Percentiles rank a stretch among this genome's conserved stretches.
Conservation (phyloP, 371 early-diverging fungal genomes). For the Mucor sp. region DNA sequence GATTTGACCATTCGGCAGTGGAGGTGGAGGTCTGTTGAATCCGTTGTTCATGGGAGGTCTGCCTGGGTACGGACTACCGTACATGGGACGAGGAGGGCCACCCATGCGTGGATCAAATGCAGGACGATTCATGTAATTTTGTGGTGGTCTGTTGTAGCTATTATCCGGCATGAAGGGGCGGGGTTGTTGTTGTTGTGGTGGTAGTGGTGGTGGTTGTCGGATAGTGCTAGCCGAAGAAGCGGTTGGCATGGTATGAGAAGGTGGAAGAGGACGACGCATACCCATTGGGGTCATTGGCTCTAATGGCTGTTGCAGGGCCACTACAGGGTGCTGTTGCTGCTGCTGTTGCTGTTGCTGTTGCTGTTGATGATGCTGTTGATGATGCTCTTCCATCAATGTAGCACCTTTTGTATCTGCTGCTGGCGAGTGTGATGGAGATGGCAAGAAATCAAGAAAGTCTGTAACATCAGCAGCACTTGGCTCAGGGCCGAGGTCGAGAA, state of each 20-base stretch:
- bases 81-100: conserved; percentile 10
- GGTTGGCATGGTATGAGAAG: neutral
- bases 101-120: conserved; percentile 18
- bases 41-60: conserved; percentile 11
- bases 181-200: neutral
- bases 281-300: neutral
- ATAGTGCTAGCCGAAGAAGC: neutral
- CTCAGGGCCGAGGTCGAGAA: conserved; percentile 35
- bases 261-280: neutral
- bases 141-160: neutral
- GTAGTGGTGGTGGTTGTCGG: conserved; percentile 4
- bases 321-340: neutral
- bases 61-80: neutral
- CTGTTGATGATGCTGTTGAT: conserved; percentile 10
- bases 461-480: conserved; percentile 54
- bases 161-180: conserved; percentile 1
- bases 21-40: conserved; percentile 14
- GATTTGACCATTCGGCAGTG: neutral
- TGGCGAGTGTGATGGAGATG: conserved; percentile 50
- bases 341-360: no score
- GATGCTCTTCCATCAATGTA: conserved; percentile 26
- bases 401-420: conserved; percentile 22
- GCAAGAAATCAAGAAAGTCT: conserved; percentile 51
- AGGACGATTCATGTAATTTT: conserved; percentile 14
- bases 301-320: neutral